These are phyloP conservation scores for Zasmidium citrigriseum DNA, from an alignment of 2,329 filamentous ascomycete species.

Conservation along the genomic window DNA sequence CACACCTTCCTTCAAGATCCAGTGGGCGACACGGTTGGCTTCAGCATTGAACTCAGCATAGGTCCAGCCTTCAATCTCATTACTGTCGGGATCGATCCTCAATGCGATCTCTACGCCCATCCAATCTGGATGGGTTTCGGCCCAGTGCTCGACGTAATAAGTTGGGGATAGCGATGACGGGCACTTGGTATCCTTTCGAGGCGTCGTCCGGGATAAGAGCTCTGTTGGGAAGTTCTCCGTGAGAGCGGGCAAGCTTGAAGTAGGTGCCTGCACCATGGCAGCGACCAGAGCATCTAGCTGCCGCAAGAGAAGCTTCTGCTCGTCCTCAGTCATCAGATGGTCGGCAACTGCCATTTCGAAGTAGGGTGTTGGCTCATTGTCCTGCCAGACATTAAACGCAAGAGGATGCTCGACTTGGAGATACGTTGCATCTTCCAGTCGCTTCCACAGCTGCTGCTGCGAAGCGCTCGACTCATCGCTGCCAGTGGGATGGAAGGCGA, in stretches of 20 bases:
- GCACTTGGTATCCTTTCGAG: slow-evolving; percentile 12
- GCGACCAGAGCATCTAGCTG: slow-evolving; percentile 14
- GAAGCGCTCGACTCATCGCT: not conserved
- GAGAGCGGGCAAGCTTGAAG: slow-evolving; percentile 1
- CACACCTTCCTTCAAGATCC: slow-evolving; percentile 7
- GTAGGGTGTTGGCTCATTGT: not conserved
- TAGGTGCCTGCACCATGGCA: not conserved
- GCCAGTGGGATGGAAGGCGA: slow-evolving; percentile 15
- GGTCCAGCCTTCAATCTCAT: slow-evolving; percentile 9
- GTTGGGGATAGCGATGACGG: slow-evolving; percentile 8
- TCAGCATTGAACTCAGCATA: slow-evolving; percentile 13
- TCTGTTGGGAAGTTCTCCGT: not conserved
- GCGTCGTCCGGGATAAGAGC: slow-evolving; percentile 8
- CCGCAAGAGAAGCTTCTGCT: slow-evolving; percentile 12
- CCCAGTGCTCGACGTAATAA: slow-evolving; percentile 16
- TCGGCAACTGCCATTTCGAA: slow-evolving; percentile 15
- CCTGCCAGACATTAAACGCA: slow-evolving; percentile 18
- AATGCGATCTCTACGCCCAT: slow-evolving; percentile 11
- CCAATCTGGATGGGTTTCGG: slow-evolving; percentile 14
- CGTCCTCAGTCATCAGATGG: slow-evolving; percentile 9
- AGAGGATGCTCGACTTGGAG: slow-evolving; percentile 16
- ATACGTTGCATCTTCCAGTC: slow-evolving; percentile 14
- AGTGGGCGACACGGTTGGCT: slow-evolving; percentile 13
- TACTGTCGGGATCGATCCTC: slow-evolving; percentile 6
- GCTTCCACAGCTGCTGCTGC: slow-evolving; percentile 5